Evolutionary conservation across 345 rosid genomes (phyloP).

Genomic region (Angophora floribunda): DNA sequence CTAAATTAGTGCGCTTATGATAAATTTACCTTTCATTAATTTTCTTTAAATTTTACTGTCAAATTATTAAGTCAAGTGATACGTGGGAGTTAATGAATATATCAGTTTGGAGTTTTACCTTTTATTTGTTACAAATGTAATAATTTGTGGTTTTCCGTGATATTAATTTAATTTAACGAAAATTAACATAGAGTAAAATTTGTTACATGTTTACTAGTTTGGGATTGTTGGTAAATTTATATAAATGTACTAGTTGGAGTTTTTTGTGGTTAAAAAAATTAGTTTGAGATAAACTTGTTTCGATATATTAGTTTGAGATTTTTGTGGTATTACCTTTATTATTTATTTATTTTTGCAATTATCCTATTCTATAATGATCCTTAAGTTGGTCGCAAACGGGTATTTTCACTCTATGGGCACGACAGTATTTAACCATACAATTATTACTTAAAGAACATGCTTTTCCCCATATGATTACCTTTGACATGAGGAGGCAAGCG

Average conservation of each 20-base stretch:
- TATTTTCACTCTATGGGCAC: not conserved
- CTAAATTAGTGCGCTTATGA: fast-evolving
- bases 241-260: too few species aligned
- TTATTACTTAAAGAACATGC: not conserved
- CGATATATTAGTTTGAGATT: not conserved
- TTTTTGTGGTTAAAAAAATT: too few species aligned
- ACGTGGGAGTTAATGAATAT: too few species aligned
- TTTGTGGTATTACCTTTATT: not conserved
- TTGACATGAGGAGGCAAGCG: not conserved
- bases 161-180: too few species aligned
- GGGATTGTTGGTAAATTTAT: too few species aligned
- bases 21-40: fast-evolving
- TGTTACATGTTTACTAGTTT: too few species aligned
- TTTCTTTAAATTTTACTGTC: too few species aligned
- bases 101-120: not conserved
- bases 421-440: not conserved
- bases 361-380: not conserved
- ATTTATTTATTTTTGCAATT: not conserved
- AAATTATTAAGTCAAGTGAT: too few species aligned
- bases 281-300: not conserved
- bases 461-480: not conserved
- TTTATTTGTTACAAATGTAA: not conserved
- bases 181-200: too few species aligned
- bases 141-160: not conserved
- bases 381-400: not conserved